Percentiles rank a stretch among this genome's conserved stretches.
phyloP scores from a whole-genome alignment of 306 rosid species.

The Argentina anserina region DNA sequence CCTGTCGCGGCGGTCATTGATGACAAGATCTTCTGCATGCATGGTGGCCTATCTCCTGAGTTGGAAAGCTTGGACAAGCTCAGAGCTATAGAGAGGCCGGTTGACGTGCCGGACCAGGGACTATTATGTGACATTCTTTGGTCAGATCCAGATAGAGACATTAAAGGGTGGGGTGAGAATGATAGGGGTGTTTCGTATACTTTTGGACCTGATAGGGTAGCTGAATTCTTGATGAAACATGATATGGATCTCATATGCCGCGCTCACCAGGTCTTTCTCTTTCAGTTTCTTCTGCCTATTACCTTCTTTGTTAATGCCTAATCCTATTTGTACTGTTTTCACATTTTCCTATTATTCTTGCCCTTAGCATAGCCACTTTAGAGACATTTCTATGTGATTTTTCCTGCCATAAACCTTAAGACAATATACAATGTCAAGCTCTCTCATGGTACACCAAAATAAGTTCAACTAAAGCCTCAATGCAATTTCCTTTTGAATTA shows the following conservation, averaged over 20 bases:
- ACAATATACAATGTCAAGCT: background rate
- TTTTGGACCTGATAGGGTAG: conserved; percentile 71
- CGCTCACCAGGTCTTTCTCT: conserved; percentile 65
- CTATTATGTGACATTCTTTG: conserved; percentile 83
- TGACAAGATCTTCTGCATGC: conserved; percentile 87
- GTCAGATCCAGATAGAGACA: conserved; percentile 77
- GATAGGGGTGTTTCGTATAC: conserved; percentile 92
- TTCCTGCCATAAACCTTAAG: background rate
- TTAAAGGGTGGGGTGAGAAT: conserved; percentile 86
- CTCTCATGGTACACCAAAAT: background rate
- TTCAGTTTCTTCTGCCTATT: too few relatives aligned
- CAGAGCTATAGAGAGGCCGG: conserved; percentile 62
- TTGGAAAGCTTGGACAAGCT: conserved; percentile 56
- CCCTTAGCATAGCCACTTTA: background rate
- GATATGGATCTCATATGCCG: conserved; percentile 83
- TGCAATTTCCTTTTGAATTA: background rate
- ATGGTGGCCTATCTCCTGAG: conserved; percentile 87
- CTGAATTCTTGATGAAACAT: conserved; percentile 75
- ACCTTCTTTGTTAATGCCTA: background rate
- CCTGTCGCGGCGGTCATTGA: conserved; percentile 82
- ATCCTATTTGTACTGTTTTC: background rate
- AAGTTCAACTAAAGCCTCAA: too few relatives aligned
- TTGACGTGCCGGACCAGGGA: conserved; percentile 90
- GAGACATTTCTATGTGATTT: background rate
- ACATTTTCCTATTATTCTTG: background rate